Evolutionary conservation across 2,329 filamentous ascomycete genomes (phyloP).

Genomic region (Hypoxylon sp.): DNA sequence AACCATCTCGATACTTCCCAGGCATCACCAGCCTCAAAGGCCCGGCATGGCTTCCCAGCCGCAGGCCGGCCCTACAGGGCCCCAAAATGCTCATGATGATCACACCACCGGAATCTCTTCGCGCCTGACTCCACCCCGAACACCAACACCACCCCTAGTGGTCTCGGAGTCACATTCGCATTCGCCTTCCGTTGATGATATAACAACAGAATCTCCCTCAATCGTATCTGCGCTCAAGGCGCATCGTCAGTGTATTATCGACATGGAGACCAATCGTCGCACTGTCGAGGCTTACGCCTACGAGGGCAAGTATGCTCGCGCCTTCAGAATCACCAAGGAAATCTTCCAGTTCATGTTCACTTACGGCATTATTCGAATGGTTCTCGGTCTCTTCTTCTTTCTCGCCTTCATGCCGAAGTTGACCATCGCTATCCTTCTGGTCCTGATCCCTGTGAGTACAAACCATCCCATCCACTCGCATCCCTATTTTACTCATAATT

Average conservation of each 20-base stretch:
- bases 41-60: slow-evolving; percentile 18
- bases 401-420: too few relatives aligned
- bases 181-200: slow-evolving; percentile 6
- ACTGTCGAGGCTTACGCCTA: too few relatives aligned
- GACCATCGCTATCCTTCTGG: too few relatives aligned
- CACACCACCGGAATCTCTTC: slow-evolving; percentile 2
- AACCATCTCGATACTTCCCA: neutral
- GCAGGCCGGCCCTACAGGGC: slow-evolving; percentile 7
- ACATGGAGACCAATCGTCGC: slow-evolving; percentile 37
- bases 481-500: slow-evolving; percentile 12
- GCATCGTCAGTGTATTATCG: slow-evolving; percentile 28
- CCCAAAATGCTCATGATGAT: neutral
- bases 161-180: neutral
- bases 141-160: neutral
- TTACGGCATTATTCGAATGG: neutral
- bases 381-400: too few relatives aligned
- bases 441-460: slow-evolving; percentile 12
- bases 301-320: too few relatives aligned
- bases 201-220: neutral
- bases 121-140: neutral
- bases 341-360: too few relatives aligned
- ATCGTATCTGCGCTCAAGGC: slow-evolving; percentile 12
- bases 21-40: slow-evolving; percentile 4
- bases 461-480: neutral
- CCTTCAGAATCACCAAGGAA: too few relatives aligned